Percentiles rank a stretch among this genome's conserved stretches.
Conservation (phyloP, 306 rosid genomes). For the Sechiopsis laciniata region DNA sequence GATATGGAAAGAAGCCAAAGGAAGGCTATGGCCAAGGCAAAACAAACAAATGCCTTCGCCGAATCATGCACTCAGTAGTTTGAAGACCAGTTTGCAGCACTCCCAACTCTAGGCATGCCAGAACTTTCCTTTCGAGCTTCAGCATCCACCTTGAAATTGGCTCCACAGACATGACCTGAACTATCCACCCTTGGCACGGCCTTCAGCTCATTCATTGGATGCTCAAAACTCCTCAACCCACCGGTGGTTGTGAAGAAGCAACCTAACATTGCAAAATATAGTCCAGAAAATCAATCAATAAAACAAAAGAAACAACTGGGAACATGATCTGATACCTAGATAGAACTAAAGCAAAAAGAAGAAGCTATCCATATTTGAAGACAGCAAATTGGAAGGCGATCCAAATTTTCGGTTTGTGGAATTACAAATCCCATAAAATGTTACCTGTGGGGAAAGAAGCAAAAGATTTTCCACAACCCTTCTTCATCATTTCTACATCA, state of each 20-base stretch:
- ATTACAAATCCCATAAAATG: conserved; percentile 8
- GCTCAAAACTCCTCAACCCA: conserved; percentile 91
- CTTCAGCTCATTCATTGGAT: conserved; percentile 85
- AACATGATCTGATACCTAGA: no score
- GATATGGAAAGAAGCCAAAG: conserved; percentile 21
- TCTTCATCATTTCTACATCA: conserved; percentile 49
- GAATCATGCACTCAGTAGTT: conserved; percentile 44
- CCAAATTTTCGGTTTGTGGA: conserved; percentile 80
- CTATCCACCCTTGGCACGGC: conserved; percentile 93
- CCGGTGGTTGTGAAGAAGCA: conserved; percentile 80
- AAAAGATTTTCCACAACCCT: conserved; percentile 85
- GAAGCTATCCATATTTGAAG: conserved; percentile 24
- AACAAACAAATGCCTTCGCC: conserved; percentile 27
- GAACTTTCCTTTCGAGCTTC: conserved; percentile 56
- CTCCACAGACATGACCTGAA: conserved; percentile 78
- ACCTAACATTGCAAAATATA: conserved; percentile 31
- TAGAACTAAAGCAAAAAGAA: no score
- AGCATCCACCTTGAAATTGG: conserved; percentile 74
- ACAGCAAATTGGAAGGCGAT: conserved; percentile 42
- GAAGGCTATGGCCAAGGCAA: conserved; percentile 21
- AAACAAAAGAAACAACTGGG: no score
- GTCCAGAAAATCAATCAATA: no score
- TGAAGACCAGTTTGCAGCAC: conserved; percentile 94
- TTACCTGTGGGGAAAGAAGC: conserved; percentile 97
- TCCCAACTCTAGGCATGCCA: conserved; percentile 93